Percentiles rank a stretch among this genome's conserved stretches.
Conservation (phyloP, 208 protist species). For the Leishmania martiniquensis region DNA sequence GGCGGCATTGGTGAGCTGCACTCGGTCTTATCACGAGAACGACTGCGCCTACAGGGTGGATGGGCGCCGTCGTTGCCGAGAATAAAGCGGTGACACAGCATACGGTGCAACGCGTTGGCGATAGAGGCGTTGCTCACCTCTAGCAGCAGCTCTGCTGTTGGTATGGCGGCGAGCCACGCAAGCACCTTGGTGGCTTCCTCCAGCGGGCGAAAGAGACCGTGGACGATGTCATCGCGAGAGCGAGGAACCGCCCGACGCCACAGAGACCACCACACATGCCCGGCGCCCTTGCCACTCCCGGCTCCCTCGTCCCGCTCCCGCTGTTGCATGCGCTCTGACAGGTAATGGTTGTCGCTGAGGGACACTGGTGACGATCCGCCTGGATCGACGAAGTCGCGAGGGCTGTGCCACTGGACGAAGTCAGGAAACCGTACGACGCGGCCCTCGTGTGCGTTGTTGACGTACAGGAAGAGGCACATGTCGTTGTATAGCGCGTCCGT, state of each 20-base stretch:
- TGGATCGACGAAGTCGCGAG: slow-evolving; percentile 67
- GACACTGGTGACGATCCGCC: background rate
- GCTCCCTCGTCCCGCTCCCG: background rate
- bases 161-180: slow-evolving; percentile 56
- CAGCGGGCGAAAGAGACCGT: slow-evolving; percentile 41
- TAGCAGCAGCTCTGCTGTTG: slow-evolving; percentile 37
- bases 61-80: slow-evolving; percentile 25
- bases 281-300: slow-evolving; percentile 12
- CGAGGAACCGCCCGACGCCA: slow-evolving; percentile 67
- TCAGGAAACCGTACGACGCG: slow-evolving; percentile 84
- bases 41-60: background rate
- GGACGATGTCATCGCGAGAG: slow-evolving; percentile 50
- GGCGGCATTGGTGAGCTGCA: background rate
- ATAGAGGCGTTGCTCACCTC: slow-evolving; percentile 63
- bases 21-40: background rate
- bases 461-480: slow-evolving; percentile 89
- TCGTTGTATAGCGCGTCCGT: slow-evolving; percentile 79
- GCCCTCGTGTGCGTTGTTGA: slow-evolving; percentile 66
- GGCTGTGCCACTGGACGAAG: slow-evolving; percentile 90
- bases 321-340: slow-evolving; percentile 77
- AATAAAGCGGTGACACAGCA: slow-evolving; percentile 66
- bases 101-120: slow-evolving; percentile 58
- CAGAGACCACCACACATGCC: slow-evolving; percentile 73
- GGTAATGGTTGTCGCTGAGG: slow-evolving; percentile 51
- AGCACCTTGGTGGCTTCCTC: slow-evolving; percentile 54